Evolutionary conservation across 192 early-diverging fungal species (phyloP), one percentile per base, ranked within the genome.

Genomic region (Ambispora gerdemannii): DNA sequence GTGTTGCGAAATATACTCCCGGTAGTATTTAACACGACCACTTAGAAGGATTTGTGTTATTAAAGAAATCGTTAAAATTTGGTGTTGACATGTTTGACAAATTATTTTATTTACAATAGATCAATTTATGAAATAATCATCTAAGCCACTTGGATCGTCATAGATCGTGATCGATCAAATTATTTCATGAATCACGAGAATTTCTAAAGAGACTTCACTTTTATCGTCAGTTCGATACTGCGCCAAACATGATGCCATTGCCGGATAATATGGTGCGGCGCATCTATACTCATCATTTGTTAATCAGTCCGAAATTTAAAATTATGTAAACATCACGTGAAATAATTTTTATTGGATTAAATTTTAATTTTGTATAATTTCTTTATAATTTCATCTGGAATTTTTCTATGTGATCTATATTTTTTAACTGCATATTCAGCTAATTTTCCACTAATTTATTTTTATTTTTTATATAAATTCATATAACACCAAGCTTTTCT

Each of bases 341-440:
- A 52, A 52, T 20, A 6, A 10, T 52, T 52, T 52, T 52, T 52
- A 52, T 52, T 52, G 20, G 51, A 51, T 20, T 13, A 7, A 52
- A 52, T 13, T 52, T 52, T 52, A 52, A 52, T 20, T 20, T 52
- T n/a, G n/a, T 52, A 33, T 53, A 69, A 55, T 55, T 69, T 35
- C 24, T 55, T 28, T 11, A 69, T 30, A 13, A 52, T 0, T 35
- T 52, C 24, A 60, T 51, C 67, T 11, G 52, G 20, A 24, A 69
- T 59, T 58, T 28, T 55, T 30, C 67, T 52, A 56, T 69, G 67
- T 1, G 50, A 69, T 58, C 17, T 69, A 69, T 25, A 69, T 31
- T 69, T 24, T 32, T 69, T 69, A 13, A 69, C 25, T 69, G 27
- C 52, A 55, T 35, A 69, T 38, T 69, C 67, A n/a, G 67, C 67